Base-by-base conservation (phyloP, 805 yeast genomes). In the Metschnikowia shivogae region DNA sequence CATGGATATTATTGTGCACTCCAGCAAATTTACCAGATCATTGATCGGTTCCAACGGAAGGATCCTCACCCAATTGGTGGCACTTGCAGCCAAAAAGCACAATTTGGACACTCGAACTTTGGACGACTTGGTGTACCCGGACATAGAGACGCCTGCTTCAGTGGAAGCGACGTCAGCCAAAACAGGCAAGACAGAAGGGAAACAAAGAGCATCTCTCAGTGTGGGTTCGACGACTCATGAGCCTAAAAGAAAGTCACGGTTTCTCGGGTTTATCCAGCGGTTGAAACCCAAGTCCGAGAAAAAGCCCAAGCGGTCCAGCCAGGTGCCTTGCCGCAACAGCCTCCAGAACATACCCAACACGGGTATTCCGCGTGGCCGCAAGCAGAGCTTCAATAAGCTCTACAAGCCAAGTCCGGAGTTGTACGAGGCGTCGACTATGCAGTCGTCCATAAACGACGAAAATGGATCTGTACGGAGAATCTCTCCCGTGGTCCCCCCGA, bases 381-480 rank as follows among this genome's bases (percentile, higher is more conserved):
- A 56, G 44, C 52, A 52, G 22, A 53, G 53, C 17, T 64, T 48
- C 46, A 45, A 50, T 24, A 46, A 55, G 19, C 34, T 60, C 14
- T 62, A 56, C 42, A 55, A 46, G 20, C 67, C 67, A 1, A 50
- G 36, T 7, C 69, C 68, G 3, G 56, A 48, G 19, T 52, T 63
- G 29, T 24, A 38, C 8, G 52, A 50, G 28, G 35, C 45, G 3
- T 46, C 57, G 2, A 36, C 45, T 4, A 39, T 44, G 10, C 40
- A 41, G 3, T 49, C 49, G 2, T 34, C 45, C 7, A 33, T 24
- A 14, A 20, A 36, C 4, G 35, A 42, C 12, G 40, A 41, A n/a
- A 32, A 30, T 13, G 31, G 14, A 8, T 19, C 44, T 3, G 32
- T 17, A n/a, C 37, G 32, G 12, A 32, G 9, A 31, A 20, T 34